These are phyloP conservation scores for Backusella sp. DNA, from an alignment of 192 early-diverging fungal species.

Conservation along the genomic window DNA sequence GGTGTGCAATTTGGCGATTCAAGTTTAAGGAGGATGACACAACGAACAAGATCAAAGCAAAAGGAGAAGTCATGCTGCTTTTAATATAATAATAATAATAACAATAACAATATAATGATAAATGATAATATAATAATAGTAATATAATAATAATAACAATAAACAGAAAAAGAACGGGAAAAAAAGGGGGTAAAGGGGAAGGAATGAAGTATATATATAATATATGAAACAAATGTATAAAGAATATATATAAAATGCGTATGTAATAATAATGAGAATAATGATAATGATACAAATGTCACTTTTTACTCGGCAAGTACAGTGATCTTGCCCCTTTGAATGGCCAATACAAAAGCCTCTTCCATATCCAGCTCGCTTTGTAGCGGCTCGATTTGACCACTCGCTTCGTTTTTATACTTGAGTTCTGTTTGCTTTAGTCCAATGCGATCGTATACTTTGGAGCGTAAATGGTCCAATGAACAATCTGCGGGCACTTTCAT, in stretches of 20 bases:
- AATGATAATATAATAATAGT: neutral
- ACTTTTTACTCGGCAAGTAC: slow-evolving; percentile 12
- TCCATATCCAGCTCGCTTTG: slow-evolving; percentile 40
- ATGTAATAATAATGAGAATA: neutral
- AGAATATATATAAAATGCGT: neutral
- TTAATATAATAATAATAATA: slow-evolving; percentile 6
- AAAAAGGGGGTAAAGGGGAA: neutral
- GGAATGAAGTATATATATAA: neutral
- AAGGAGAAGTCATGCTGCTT: slow-evolving; percentile 49
- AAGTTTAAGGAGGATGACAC: slow-evolving; percentile 49
- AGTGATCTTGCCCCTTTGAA: slow-evolving; percentile 44
- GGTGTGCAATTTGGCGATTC: slow-evolving; percentile 56
- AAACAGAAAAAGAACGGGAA: neutral
- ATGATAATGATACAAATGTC: neutral
- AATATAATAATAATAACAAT: neutral
- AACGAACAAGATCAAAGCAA: slow-evolving; percentile 43
- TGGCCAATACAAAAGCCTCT: slow-evolving; percentile 39
- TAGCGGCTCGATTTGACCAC: slow-evolving; percentile 22
- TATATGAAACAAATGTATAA: neutral
- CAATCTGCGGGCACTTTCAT: slow-evolving; percentile 57
- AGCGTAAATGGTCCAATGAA: slow-evolving; percentile 48
- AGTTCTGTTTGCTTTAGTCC: slow-evolving; percentile 21
- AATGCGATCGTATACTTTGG: slow-evolving; percentile 55
- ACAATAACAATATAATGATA: neutral
- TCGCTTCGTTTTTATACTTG: slow-evolving; percentile 40